These are phyloP conservation scores for Chrysoporthe cubensis DNA, from an alignment of 2,329 filamentous ascomycete genomes.

Conservation along the genomic window DNA sequence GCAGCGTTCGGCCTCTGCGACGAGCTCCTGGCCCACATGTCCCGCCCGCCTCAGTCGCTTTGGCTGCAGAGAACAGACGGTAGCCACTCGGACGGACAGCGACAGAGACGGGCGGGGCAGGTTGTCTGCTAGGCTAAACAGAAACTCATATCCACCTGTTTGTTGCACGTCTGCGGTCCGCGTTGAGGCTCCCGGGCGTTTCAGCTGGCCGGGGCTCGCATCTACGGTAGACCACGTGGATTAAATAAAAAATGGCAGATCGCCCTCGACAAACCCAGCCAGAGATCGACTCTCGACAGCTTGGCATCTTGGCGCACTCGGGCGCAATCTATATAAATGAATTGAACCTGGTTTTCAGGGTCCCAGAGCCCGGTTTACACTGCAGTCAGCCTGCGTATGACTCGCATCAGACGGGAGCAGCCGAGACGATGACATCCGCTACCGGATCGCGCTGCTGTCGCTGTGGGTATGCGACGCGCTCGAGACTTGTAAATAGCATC, in stretches of 20 bases:
- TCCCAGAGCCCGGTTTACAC: background rate
- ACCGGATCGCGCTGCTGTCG: background rate
- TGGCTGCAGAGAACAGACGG: background rate
- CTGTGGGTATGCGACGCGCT: background rate
- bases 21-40: background rate
- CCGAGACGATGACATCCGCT: background rate
- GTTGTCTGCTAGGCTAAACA: background rate
- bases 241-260: background rate
- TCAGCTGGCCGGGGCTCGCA: background rate
- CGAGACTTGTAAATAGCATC: background rate
- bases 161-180: background rate
- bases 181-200: background rate
- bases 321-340: background rate
- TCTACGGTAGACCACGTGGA: slow-evolving; percentile 3
- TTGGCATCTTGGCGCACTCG: slow-evolving; percentile 9
- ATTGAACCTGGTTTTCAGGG: background rate
- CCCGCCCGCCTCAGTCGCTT: background rate
- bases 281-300: too few relatives aligned
- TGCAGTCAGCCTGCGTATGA: background rate
- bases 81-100: background rate
- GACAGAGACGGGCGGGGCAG: background rate
- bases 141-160: background rate
- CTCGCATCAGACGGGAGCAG: slow-evolving; percentile 11
- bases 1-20: background rate
- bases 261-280: background rate